Conservation (phyloP, 306 rosid species). For the Vachellia pachyceras region DNA sequence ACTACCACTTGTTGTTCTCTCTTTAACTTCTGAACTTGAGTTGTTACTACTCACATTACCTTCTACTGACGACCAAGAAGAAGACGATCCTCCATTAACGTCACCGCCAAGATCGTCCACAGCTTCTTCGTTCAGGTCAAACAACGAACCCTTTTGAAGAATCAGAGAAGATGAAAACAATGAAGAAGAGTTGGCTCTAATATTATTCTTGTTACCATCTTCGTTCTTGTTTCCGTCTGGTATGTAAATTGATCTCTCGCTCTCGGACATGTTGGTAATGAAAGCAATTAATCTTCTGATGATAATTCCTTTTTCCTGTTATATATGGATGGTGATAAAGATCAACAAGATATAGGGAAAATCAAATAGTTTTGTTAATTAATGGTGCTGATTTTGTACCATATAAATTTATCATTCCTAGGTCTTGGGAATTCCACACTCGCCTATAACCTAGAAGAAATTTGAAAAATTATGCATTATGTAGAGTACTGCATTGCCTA, state of each 20-base stretch:
- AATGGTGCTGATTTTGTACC: neutral
- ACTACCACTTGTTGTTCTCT: constrained; percentile 31
- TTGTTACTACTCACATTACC: constrained; percentile 40
- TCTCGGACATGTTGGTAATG: constrained; percentile 46
- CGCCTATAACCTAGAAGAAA: constrained; percentile 1
- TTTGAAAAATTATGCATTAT: neutral
- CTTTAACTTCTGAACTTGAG: constrained; percentile 49
- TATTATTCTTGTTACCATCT: neutral
- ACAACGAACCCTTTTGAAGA: constrained; percentile 51
- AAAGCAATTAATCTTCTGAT: constrained; percentile 10
- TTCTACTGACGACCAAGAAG: constrained; percentile 20
- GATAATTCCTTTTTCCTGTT: constrained; percentile 30
- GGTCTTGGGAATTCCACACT: constrained; percentile 10
- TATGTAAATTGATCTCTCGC: constrained; percentile 36
- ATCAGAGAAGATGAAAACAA: neutral
- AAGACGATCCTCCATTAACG: neutral
- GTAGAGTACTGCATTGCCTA: neutral
- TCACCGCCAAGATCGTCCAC: constrained; percentile 7
- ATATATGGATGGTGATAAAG: neutral
- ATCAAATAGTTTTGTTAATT: neutral
- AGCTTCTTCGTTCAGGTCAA: constrained; percentile 67
- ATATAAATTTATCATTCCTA: neutral
- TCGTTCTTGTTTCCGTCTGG: constrained; percentile 43
- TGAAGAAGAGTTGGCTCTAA: constrained; percentile 1
- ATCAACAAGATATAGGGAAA: neutral